These are phyloP conservation scores for Vigna hirtella DNA, from an alignment of 306 rosid species.

Conservation along the genomic window DNA sequence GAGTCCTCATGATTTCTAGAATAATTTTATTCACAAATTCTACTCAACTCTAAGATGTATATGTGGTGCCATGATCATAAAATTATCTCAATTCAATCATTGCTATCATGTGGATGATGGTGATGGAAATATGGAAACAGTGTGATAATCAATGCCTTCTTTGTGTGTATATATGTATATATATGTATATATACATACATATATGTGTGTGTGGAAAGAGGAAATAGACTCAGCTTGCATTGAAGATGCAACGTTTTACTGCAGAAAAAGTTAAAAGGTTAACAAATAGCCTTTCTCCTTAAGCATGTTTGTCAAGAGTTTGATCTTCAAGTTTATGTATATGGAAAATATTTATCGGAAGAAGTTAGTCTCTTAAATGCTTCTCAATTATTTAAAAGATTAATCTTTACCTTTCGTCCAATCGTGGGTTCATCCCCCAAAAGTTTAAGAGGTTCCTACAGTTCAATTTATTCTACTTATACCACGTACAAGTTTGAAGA, in stretches of 20 bases:
- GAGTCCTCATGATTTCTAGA: background rate
- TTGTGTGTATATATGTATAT: too few species aligned
- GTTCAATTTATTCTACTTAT: background rate
- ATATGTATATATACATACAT: too few species aligned
- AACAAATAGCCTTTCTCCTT: background rate
- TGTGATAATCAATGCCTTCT: constrained; percentile 2
- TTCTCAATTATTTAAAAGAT: background rate
- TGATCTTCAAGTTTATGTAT: too few species aligned
- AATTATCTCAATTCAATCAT: background rate
- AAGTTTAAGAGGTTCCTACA: background rate
- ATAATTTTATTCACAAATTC: background rate
- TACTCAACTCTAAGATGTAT: background rate
- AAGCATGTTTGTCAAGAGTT: too few species aligned
- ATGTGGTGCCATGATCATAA: background rate
- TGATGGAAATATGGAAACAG: background rate
- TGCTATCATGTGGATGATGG: background rate
- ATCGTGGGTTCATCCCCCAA: background rate
- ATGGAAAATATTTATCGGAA: background rate
- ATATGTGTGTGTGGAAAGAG: too few species aligned
- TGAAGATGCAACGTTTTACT: background rate
- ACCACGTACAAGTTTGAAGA: background rate
- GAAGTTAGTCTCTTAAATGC: background rate
- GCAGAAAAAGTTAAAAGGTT: background rate
- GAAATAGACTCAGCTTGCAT: background rate
- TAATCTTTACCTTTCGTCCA: background rate